Base-by-base conservation (phyloP, 1,284 basidiomycete genomes). In the Apiotrichum siamense region DNA sequence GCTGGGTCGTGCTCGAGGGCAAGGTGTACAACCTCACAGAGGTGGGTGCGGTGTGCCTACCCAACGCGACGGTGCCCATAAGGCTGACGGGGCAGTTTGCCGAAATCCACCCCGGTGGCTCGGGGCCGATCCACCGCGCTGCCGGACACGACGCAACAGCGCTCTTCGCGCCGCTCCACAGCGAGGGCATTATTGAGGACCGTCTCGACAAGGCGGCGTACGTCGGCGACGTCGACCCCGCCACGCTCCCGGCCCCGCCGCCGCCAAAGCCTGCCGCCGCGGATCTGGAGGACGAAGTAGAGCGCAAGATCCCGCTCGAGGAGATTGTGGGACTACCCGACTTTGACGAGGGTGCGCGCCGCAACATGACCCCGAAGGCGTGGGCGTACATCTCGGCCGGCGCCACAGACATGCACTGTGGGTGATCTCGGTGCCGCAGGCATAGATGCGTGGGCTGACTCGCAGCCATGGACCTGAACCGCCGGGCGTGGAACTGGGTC, bases 321-420 rank as follows among this genome's bases (percentile, higher is more conserved):
- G 67, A 70, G 53, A 70, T 75, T 53, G 62, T 74, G 11, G 72
- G 72, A 5, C 39, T 74, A 21, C 72, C 72, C 7, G 74, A 75
- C 47, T 70, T 75, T 29, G 69, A 71, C 63, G 69, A 63, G 31
- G 72, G 71, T 3, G 73, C 72, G 3, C 55, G 62, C 25, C 47
- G 54, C 7, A 63, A 64, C 21, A 58, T 75, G 27, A 66, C 67
- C 1, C 49, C 58, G 15, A 74, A 74, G 52, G 73, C 73, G 24
- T 74, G 70, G 69, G 68, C 71, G 11, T 75, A 74, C 56, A 72
- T 73, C 59, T 64, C 63, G 1, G 65, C 66, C 4, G 74, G 74
- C 15, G 73, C 69, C 0, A 74, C 73, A 4, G 72, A 75, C 48
- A 65, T 69, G 58, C 58, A 63, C 43, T 69, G 72, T 73, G 47